Evolutionary conservation across 1,139 yeast genomes (phyloP).

Genomic region (Saccharomyces pastorianus): DNA sequence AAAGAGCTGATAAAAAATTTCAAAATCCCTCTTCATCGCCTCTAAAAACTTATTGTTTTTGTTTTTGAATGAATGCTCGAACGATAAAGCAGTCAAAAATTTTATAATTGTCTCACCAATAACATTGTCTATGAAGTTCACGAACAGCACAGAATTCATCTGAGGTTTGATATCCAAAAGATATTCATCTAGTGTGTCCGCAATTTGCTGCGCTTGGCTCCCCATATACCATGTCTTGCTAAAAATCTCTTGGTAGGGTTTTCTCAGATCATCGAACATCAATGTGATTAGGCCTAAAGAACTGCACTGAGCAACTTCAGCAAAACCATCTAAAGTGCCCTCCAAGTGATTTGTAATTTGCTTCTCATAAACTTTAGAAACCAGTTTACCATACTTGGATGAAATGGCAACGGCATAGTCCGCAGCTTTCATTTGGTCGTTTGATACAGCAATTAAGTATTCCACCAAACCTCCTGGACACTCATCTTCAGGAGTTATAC

Average conservation of each 20-base stretch:
- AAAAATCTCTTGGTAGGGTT: slow-evolving; percentile 42
- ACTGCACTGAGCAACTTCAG: slow-evolving; percentile 65
- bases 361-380: slow-evolving; percentile 54
- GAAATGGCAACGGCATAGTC: slow-evolving; percentile 70
- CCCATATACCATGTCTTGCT: slow-evolving; percentile 43
- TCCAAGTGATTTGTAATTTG: slow-evolving; percentile 52
- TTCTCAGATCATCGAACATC: slow-evolving; percentile 60
- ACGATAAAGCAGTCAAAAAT: slow-evolving; percentile 42
- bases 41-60: slow-evolving; percentile 39
- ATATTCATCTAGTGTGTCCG: slow-evolving; percentile 70
- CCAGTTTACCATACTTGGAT: slow-evolving; percentile 55
- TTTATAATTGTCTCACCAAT: slow-evolving; percentile 42
- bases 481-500: slow-evolving; percentile 42
- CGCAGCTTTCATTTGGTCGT: slow-evolving; percentile 82
- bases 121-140: slow-evolving; percentile 44
- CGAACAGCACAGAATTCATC: slow-evolving; percentile 44
- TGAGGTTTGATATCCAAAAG: slow-evolving; percentile 50
- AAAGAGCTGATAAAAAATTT: slow-evolving; percentile 54
- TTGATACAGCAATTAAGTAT: slow-evolving; percentile 75
- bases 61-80: slow-evolving; percentile 33
- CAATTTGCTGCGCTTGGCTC: slow-evolving; percentile 49
- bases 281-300: slow-evolving; percentile 57
- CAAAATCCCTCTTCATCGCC: slow-evolving; percentile 64
- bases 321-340: slow-evolving; percentile 64
- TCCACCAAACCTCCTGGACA: slow-evolving; percentile 76